Percentiles rank a stretch among this genome's conserved stretches.
Conservation (phyloP, 2,329 filamentous ascomycete species). For the Arachnopeziza araneosa region DNA sequence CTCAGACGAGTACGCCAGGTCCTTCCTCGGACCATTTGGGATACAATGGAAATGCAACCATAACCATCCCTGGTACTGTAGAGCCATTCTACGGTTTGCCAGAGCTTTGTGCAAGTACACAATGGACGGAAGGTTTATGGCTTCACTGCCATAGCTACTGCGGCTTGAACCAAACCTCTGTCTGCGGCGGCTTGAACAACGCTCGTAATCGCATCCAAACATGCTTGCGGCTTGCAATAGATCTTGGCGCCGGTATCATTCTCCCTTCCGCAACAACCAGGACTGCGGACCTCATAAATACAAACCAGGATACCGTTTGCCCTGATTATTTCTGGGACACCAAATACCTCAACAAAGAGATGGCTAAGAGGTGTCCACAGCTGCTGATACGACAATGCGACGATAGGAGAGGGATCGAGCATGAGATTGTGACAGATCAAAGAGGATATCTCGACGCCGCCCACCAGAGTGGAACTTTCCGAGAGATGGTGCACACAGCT, state of each 20-base stretch:
- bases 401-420: constrained; percentile 15
- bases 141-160: constrained; percentile 21
- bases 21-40: background rate
- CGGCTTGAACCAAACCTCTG: constrained; percentile 10
- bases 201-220: constrained; percentile 21
- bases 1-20: background rate
- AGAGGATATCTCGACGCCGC: constrained; percentile 2
- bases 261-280: constrained; percentile 15
- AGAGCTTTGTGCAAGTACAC: constrained; percentile 11
- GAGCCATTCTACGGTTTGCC: background rate
- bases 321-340: constrained; percentile 16
- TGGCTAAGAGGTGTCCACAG: constrained; percentile 13
- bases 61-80: background rate
- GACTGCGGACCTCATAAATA: constrained; percentile 6
- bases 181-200: constrained; percentile 22
- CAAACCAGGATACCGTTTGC: constrained; percentile 3
- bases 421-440: constrained; percentile 4
- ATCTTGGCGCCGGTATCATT: constrained; percentile 19
- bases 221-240: constrained; percentile 21
- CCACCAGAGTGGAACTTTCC: constrained; percentile 11
- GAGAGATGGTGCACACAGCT: background rate
- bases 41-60: background rate
- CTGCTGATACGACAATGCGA: constrained; percentile 15
- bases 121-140: constrained; percentile 20
- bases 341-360: constrained; percentile 1